Percentiles rank a stretch among this genome's conserved stretches.
Evolutionary conservation across 352 stramenopile genomes (phyloP).

Genomic region (Phytophthora foliorum): DNA sequence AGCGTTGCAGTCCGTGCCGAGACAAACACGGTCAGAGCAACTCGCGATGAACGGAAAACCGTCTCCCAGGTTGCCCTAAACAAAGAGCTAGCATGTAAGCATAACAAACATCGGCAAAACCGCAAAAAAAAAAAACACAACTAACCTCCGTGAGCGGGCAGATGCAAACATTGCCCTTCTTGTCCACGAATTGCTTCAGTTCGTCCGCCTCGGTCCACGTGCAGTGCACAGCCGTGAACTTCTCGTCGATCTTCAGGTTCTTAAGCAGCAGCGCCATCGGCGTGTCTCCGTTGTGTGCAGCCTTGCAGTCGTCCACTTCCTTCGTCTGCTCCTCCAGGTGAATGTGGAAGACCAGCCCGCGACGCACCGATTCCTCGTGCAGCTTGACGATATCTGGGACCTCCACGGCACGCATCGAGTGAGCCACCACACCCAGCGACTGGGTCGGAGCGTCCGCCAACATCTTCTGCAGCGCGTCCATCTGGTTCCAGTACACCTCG

Average conservation of each 20-base stretch:
- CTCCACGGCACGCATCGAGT: constrained; percentile 81
- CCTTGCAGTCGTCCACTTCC: constrained; percentile 83
- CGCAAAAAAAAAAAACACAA: neutral
- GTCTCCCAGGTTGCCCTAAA: constrained; percentile 73
- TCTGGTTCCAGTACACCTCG: constrained; percentile 75
- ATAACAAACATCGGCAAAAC: neutral
- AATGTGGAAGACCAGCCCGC: constrained; percentile 77
- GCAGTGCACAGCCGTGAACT: constrained; percentile 84
- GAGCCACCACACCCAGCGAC: constrained; percentile 75
- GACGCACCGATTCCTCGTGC: constrained; percentile 70
- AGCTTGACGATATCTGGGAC: constrained; percentile 69
- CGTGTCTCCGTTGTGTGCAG: constrained; percentile 56
- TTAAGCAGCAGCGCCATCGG: constrained; percentile 75
- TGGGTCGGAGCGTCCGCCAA: constrained; percentile 48
- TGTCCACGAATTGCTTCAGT: constrained; percentile 65
- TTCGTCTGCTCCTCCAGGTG: constrained; percentile 78
- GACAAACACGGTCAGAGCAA: constrained; percentile 71
- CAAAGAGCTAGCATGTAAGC: constrained; percentile 2
- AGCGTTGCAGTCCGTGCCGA: constrained; percentile 83
- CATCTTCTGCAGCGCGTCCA: constrained; percentile 57
- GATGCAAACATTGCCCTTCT: constrained; percentile 80
- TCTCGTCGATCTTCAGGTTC: constrained; percentile 73
- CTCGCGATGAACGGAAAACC: constrained; percentile 76
- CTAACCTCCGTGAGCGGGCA: constrained; percentile 73
- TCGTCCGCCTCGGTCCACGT: constrained; percentile 73